Conservation (phyloP, 441 rosid species). For the Gossypium trilobum region DNA sequence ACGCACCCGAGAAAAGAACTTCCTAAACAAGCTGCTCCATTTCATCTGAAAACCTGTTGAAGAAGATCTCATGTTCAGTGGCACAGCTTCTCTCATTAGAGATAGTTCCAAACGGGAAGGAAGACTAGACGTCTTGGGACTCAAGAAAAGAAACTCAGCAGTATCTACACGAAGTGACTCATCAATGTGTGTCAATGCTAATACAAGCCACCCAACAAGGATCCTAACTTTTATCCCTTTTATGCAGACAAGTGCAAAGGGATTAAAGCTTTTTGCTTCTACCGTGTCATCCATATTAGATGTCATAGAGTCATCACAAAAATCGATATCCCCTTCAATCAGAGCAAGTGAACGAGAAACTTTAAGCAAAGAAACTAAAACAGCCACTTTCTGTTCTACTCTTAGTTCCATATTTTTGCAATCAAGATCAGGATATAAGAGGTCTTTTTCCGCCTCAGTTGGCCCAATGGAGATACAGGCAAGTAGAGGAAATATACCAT, state of each 20-base stretch:
- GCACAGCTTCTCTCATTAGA: conserved; percentile 71
- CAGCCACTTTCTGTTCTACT: conserved; percentile 72
- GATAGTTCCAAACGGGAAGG: conserved; percentile 78
- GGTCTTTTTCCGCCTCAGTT: conserved; percentile 37
- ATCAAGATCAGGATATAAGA: conserved; percentile 31
- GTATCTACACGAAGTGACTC: conserved; percentile 91
- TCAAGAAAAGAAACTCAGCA: conserved; percentile 84
- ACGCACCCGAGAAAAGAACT: conserved; percentile 80
- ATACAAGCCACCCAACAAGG: conserved; percentile 65
- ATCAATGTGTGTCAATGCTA: conserved; percentile 85
- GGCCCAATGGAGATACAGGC: conserved; percentile 52
- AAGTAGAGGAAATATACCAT: conserved; percentile 83
- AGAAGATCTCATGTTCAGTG: conserved; percentile 92
- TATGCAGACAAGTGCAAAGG: conserved; percentile 48
- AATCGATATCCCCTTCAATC: conserved; percentile 85
- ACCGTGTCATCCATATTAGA: conserved; percentile 14
- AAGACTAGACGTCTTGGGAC: conserved; percentile 78
- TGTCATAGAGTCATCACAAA: conserved; percentile 22
- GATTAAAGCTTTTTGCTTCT: conserved; percentile 25
- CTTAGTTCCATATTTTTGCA: conserved; percentile 32
- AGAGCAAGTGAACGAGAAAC: conserved; percentile 82
- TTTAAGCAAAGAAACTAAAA: conserved; percentile 76
- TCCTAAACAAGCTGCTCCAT: conserved; percentile 87
- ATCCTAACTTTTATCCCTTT: conserved; percentile 65
- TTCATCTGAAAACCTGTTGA: conserved; percentile 97